phyloP scores from a whole-genome alignment of 208 protist genomes.

The Leishmania martiniquensis region DNA sequence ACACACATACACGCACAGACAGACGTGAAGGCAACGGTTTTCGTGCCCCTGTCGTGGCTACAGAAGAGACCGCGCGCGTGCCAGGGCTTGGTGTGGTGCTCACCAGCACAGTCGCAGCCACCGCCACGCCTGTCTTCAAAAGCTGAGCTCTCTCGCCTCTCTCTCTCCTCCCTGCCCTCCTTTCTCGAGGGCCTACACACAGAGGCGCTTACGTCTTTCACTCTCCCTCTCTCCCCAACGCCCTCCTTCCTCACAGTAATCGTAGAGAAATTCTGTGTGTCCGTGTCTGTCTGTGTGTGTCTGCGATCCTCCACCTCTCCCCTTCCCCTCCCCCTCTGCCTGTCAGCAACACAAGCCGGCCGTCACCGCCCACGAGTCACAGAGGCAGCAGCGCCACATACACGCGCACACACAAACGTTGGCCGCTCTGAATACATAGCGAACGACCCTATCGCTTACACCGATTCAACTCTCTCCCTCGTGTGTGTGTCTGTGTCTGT shows the following conservation, averaged over 20 bases:
- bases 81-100: not conserved
- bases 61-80: not conserved
- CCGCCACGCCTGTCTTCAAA: not conserved
- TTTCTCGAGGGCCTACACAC: not conserved
- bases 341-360: no score
- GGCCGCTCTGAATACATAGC: not conserved
- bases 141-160: not conserved
- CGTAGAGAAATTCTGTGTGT: not conserved
- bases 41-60: not conserved
- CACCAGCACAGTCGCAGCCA: not conserved
- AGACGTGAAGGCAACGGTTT: not conserved
- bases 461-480: not conserved
- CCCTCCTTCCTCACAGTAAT: not conserved
- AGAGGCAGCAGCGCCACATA: no score
- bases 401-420: not conserved
- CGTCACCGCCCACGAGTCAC: no score
- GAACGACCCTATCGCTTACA: not conserved
- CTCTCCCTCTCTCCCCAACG: not conserved
- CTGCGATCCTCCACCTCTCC: no score
- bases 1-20: no score
- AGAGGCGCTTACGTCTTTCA: no score
- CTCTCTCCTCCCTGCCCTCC: not conserved
- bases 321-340: no score
- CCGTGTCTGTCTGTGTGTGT: no score
- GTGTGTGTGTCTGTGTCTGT: constrained; percentile 1